A percentile compares a stretch with the other conserved stretches of the same genome.
These are phyloP conservation scores for Talaromyces borbonicus DNA, from an alignment of 495 filamentous ascomycete genomes.

Conservation along the genomic window DNA sequence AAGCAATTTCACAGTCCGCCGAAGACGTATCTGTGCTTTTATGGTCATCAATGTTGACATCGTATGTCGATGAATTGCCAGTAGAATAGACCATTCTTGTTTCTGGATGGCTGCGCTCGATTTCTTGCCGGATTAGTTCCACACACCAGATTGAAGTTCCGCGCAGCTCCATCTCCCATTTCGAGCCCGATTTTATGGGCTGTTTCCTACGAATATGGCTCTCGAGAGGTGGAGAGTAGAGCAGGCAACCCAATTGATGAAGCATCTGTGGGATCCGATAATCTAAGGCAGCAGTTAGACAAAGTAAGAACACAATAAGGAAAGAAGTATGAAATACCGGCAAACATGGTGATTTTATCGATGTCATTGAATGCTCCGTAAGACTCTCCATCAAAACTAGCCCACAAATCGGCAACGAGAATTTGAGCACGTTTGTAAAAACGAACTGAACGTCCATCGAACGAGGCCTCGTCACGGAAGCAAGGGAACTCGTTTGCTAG, in stretches of 20 bases:
- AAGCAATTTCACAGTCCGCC: too few species aligned
- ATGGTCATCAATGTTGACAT: background rate
- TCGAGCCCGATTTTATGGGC: conserved; percentile 57
- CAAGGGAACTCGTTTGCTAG: conserved; percentile 71
- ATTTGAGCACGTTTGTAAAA: conserved; percentile 94
- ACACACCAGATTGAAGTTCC: conserved; percentile 91
- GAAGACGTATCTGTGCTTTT: background rate
- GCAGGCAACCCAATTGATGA: conserved; percentile 68
- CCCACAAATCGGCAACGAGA: conserved; percentile 90
- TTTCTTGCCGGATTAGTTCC: conserved; percentile 80
- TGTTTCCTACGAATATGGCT: conserved; percentile 52
- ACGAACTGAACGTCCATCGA: conserved; percentile 64
- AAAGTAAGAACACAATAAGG: background rate
- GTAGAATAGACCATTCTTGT: conserved; percentile 17
- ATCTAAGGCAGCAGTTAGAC: conserved; percentile 37
- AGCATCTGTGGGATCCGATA: conserved; percentile 95
- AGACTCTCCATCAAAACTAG: conserved; percentile 72
- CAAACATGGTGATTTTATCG: conserved; percentile 94
- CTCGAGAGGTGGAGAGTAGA: conserved; percentile 71
- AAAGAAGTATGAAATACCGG: conserved; percentile 30
- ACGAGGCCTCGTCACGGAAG: conserved; percentile 71
- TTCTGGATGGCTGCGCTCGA: conserved; percentile 60
- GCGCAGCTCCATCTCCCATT: conserved; percentile 81
- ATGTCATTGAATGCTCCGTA: conserved; percentile 88
- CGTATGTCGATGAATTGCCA: background rate